phyloP scores from a whole-genome alignment of 345 rosid genomes.

The Murraya koenigii region DNA sequence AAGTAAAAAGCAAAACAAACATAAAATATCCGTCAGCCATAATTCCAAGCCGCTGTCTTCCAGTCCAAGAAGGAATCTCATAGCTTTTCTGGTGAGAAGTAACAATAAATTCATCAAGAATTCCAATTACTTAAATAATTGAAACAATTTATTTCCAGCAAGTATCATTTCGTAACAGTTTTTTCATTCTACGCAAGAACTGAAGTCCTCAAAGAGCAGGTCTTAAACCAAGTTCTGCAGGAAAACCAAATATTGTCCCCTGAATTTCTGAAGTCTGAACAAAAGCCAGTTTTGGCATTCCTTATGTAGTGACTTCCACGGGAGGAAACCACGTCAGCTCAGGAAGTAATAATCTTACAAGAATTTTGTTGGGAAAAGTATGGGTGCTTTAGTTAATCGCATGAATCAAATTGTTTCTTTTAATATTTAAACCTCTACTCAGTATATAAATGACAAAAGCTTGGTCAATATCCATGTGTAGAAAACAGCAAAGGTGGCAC shows the following conservation, averaged over 20 bases:
- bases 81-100: not conserved
- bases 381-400: constrained; percentile 25
- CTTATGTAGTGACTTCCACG: constrained; percentile 18
- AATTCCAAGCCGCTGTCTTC: not conserved
- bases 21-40: not conserved
- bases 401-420: constrained; percentile 20
- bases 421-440: constrained; percentile 31
- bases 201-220: not conserved
- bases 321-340: constrained; percentile 27
- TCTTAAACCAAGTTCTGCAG: not conserved
- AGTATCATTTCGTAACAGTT: not conserved
- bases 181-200: not conserved
- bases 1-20: no score
- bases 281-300: not conserved
- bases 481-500: constrained; percentile 72
- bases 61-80: not conserved
- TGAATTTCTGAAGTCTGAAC: not conserved
- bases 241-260: not conserved
- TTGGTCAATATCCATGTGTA: constrained; percentile 91
- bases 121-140: no score
- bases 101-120: not conserved
- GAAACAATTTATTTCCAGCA: not conserved
- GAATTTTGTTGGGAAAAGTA: not conserved
- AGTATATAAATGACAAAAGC: constrained; percentile 58
- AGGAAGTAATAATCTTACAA: constrained; percentile 20